Base-by-base conservation (phyloP, 1,139 yeast species). In the Debaryomyces sp. region DNA sequence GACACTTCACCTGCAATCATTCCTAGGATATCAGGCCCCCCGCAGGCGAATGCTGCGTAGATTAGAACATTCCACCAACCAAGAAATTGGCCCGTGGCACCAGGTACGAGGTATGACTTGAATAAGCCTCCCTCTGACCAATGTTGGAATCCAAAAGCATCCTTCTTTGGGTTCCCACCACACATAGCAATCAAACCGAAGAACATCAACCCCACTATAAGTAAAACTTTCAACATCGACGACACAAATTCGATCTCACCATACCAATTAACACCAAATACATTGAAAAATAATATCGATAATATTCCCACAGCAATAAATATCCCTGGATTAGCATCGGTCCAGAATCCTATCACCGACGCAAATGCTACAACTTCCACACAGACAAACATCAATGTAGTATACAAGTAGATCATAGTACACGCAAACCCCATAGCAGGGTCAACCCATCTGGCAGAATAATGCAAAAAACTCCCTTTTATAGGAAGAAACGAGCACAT, bases 111-210 rank as follows among this genome's bases (percentile, higher is more conserved):
- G 51, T 75, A 75, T 50, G 75, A 68, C 13, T 70, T 70, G 50
- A 74, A 71, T 4, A 82, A 81, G 5, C 79, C 79, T 17, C 68
- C 78, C 41, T 71, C 64, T 38, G 68, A 62, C 84, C 84, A 80
- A 59, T 79, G 73, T 50, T 61, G 44, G 43, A 68, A 69, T 1
- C 74, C 74, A 23, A 66, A 40, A 40, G 67, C 54, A 5, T 61
- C 61, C 29, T 58, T 59, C 45, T 73, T 57, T 21, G 56, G 57
- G 32, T 63, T 62, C 27, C 59, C 73, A 15, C 74, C 74, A 38
- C 75, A 68, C 76, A 72, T 71, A 45, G 74, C 61, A 39, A 73
- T 62, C 45, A 74, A 62, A 2, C 70, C 63, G 50, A 73, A 71
- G 26, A 69, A 44, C 76, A 74, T 73, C 47, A 74, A 63, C 1